Evolutionary conservation across 768 basidiomycete genomes (phyloP).

Genomic region (Tulasnella sp.): DNA sequence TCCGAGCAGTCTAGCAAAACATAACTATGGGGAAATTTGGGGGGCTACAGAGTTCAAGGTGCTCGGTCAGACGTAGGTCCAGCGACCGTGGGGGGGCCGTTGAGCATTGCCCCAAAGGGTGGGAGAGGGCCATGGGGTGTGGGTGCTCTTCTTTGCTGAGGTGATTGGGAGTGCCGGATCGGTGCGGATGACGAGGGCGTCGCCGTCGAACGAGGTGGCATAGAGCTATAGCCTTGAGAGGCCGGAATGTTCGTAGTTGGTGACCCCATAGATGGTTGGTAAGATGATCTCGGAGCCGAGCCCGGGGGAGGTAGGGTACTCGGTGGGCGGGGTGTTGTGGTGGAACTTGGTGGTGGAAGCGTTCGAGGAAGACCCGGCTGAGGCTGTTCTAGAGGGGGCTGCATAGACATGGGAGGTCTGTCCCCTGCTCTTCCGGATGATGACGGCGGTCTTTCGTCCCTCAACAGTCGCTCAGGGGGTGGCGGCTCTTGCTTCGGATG

Average conservation of each 20-base stretch:
- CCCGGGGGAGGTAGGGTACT: neutral
- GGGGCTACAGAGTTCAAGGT: neutral
- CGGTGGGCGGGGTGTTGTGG: slow-evolving; percentile 11
- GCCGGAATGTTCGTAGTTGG: neutral
- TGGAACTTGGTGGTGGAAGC: neutral
- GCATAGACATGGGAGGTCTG: neutral
- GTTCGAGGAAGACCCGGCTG: neutral
- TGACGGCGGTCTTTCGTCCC: neutral
- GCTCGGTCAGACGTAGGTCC: neutral
- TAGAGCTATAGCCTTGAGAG: neutral
- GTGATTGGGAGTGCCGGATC: neutral
- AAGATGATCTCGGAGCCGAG: neutral
- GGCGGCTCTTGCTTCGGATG: slow-evolving; percentile 4
- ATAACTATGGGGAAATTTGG: neutral
- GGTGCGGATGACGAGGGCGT: slow-evolving; percentile 1
- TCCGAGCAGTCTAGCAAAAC: neutral
- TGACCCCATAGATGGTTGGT: neutral
- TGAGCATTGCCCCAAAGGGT: neutral
- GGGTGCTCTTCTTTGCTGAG: neutral
- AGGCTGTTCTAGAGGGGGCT: slow-evolving; percentile 1
- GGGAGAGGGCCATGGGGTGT: slow-evolving; percentile 3
- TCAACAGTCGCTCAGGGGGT: neutral
- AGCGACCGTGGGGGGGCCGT: neutral
- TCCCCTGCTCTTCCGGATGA: neutral
- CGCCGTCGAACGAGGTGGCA: neutral